Evolutionary conservation across 495 filamentous ascomycete genomes (phyloP).

Genomic region (Hypoxylon subgilvum): DNA sequence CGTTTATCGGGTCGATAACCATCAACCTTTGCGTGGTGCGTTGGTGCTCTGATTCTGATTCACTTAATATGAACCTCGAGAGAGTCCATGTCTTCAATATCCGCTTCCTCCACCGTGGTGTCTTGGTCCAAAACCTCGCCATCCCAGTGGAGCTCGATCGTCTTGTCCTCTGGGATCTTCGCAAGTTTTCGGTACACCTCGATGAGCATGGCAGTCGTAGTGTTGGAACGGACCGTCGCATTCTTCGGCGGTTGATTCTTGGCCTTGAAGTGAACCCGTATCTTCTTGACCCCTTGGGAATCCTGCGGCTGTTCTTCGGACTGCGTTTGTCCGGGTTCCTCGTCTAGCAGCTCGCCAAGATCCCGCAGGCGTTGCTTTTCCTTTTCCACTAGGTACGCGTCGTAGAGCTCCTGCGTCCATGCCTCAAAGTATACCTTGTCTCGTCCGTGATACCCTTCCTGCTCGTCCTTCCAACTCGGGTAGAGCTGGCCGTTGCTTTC

Average conservation of each 20-base stretch:
- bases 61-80: constrained; percentile 75
- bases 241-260: constrained; percentile 48
- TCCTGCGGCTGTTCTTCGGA: constrained; percentile 29
- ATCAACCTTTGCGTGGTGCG: background rate
- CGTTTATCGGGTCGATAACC: too few species aligned
- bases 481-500: constrained; percentile 44
- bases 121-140: constrained; percentile 73
- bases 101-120: constrained; percentile 68
- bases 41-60: background rate
- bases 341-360: constrained; percentile 35
- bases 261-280: constrained; percentile 62
- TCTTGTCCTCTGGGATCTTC: constrained; percentile 48
- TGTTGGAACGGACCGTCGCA: constrained; percentile 46
- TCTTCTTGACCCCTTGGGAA: constrained; percentile 42
- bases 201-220: constrained; percentile 45
- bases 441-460: constrained; percentile 43
- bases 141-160: constrained; percentile 75
- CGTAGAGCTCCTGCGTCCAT: constrained; percentile 68
- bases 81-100: constrained; percentile 78
- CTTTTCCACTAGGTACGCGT: constrained; percentile 50
- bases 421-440: constrained; percentile 70
- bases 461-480: constrained; percentile 39
- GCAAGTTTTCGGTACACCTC: constrained; percentile 46
- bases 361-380: constrained; percentile 42
- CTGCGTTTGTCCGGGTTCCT: constrained; percentile 14